A percentile compares a stretch with the other conserved stretches of the same genome.
phyloP scores from a whole-genome alignment of 148 eudicot species.

The Persicaria maculosa region DNA sequence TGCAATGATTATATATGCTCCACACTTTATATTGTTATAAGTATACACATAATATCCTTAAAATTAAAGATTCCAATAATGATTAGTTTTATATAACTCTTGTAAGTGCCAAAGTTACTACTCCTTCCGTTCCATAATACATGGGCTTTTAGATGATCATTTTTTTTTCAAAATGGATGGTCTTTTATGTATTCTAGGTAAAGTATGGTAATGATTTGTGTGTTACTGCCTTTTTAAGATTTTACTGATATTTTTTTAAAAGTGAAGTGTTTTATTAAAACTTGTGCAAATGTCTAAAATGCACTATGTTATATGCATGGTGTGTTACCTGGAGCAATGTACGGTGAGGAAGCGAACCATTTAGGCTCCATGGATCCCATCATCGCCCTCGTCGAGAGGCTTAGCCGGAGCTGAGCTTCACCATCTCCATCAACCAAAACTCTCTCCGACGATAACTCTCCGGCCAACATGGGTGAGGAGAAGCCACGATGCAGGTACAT shows the following conservation, averaged over 20 bases:
- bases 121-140: too few relatives aligned
- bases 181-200: too few relatives aligned
- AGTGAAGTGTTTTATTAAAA: too few relatives aligned
- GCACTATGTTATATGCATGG: not conserved
- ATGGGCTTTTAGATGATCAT: too few relatives aligned
- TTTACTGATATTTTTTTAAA: too few relatives aligned
- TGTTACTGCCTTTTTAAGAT: too few relatives aligned
- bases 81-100: not conserved
- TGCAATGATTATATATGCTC: not conserved
- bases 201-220: too few relatives aligned
- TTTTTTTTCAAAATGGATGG: too few relatives aligned
- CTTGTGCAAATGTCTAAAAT: too few relatives aligned
- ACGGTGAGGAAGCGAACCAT: slow-evolving; percentile 41
- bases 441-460: slow-evolving; percentile 51
- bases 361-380: slow-evolving; percentile 29
- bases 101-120: too few relatives aligned
- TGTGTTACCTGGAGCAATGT: slow-evolving; percentile 62
- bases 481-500: slow-evolving; percentile 42
- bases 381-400: slow-evolving; percentile 12
- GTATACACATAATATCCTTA: too few relatives aligned
- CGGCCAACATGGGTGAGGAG: slow-evolving; percentile 27
- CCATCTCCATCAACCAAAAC: slow-evolving; percentile 38
- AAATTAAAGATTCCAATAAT: not conserved
- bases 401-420: slow-evolving; percentile 43
- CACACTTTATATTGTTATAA: too few relatives aligned